Percentiles rank a stretch among this genome's conserved stretches.
Evolutionary conservation across 257 asterid species (phyloP).

Genomic region (Scutellaria galericulata): DNA sequence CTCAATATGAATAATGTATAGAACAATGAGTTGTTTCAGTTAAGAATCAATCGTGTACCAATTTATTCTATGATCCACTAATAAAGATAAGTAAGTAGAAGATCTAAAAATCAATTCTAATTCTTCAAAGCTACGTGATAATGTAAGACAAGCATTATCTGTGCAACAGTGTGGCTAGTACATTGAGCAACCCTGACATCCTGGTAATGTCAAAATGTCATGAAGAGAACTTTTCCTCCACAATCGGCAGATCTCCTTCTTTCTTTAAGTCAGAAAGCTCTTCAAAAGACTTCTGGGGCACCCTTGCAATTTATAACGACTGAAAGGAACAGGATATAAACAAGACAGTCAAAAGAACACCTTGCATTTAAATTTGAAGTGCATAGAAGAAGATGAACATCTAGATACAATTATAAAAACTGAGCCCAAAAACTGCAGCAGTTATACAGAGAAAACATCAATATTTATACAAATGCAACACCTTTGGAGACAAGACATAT

Average conservation of each 20-base stretch:
- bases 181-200: conserved; percentile 95
- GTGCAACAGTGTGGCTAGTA: conserved; percentile 48
- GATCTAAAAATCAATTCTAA: conserved; percentile 29
- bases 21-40: not conserved
- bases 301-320: conserved; percentile 34
- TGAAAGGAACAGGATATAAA: conserved; percentile 27
- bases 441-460: not conserved
- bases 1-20: conserved; percentile 6
- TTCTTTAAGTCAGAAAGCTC: conserved; percentile 45
- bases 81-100: conserved; percentile 16
- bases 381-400: conserved; percentile 2
- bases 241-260: conserved; percentile 55
- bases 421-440: not conserved
- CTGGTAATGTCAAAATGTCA: conserved; percentile 73
- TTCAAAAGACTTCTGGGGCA: conserved; percentile 44
- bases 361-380: conserved; percentile 8
- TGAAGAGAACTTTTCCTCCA: conserved; percentile 57
- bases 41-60: conserved; percentile 12
- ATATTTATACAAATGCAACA: conserved; percentile 7
- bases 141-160: conserved; percentile 23
- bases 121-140: conserved; percentile 27
- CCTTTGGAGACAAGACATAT: not conserved
- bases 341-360: conserved; percentile 18
- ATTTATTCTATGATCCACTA: not conserved
- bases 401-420: conserved; percentile 1